Conservation (phyloP, 1,139 yeast genomes). For the Kurtzmaniella quercitrusa region DNA sequence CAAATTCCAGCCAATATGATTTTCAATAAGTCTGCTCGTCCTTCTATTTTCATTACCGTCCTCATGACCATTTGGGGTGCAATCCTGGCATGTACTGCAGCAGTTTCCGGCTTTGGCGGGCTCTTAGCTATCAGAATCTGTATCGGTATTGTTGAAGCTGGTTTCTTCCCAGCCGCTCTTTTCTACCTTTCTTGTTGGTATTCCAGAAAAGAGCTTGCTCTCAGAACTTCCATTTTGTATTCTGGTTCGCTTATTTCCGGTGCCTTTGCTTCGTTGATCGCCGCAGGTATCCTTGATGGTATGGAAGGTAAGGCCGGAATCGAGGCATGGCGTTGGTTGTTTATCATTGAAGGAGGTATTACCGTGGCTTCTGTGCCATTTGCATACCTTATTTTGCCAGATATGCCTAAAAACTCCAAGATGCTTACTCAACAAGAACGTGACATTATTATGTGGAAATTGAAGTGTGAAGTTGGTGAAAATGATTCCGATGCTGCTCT, state of each 20-base stretch:
- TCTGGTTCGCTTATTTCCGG: conserved; percentile 72
- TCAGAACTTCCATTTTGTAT: conserved; percentile 55
- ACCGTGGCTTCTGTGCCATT: conserved; percentile 57
- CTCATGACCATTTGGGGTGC: conserved; percentile 54
- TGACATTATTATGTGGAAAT: conserved; percentile 44
- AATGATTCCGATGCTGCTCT: conserved; percentile 33
- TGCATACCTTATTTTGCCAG: conserved; percentile 64
- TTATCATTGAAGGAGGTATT: conserved; percentile 68
- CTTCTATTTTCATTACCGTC: conserved; percentile 46
- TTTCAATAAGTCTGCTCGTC: conserved; percentile 47
- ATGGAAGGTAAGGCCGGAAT: conserved; percentile 38
- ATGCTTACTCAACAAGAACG: conserved; percentile 49
- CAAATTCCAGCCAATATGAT: conserved; percentile 54
- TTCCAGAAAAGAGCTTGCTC: conserved; percentile 42
- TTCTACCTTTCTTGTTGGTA: conserved; percentile 49
- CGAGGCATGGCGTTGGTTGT: conserved; percentile 69
- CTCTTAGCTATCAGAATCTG: conserved; percentile 45
- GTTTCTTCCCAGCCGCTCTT: conserved; percentile 53
- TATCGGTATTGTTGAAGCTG: conserved; percentile 57
- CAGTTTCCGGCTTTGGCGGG: conserved; percentile 38
- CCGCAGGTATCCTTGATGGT: conserved; percentile 38
- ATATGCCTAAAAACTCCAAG: conserved; percentile 57
- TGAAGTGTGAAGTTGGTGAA: conserved; percentile 37
- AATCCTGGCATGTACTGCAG: conserved; percentile 44
- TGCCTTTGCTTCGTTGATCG: conserved; percentile 76